Conservation (phyloP, 1,139 yeast species). For the Debaryomyces robertsiae region DNA sequence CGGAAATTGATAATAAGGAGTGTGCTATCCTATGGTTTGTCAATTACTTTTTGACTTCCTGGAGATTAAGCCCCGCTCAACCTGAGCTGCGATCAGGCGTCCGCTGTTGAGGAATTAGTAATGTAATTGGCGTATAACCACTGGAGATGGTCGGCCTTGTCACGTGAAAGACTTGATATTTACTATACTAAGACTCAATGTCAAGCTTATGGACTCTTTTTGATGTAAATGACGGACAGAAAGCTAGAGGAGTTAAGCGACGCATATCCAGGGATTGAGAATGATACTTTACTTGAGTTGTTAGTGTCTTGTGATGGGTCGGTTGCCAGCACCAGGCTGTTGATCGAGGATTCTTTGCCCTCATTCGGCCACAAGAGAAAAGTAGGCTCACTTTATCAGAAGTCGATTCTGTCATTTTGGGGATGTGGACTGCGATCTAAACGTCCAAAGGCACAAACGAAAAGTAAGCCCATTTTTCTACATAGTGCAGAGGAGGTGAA, state of each 20-base stretch:
- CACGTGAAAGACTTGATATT: too few species aligned
- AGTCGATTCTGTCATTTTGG: conserved; percentile 22
- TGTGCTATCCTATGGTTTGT: too few species aligned
- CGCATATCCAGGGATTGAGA: conserved; percentile 23
- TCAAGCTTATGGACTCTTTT: too few species aligned
- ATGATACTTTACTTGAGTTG: conserved; percentile 34
- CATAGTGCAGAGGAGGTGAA: conserved; percentile 43
- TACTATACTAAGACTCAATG: too few species aligned
- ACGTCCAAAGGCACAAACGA: neutral
- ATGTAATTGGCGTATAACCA: too few species aligned
- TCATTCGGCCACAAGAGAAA: conserved; percentile 18
- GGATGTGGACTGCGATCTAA: conserved; percentile 17
- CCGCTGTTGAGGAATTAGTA: too few species aligned
- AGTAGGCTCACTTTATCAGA: conserved; percentile 23
- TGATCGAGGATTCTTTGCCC: conserved; percentile 30
- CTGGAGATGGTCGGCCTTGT: too few species aligned
- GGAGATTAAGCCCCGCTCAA: too few species aligned
- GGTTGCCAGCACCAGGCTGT: conserved; percentile 25
- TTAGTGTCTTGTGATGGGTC: conserved; percentile 44
- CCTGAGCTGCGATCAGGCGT: too few species aligned
- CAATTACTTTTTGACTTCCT: too few species aligned
- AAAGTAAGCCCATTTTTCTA: conserved; percentile 15
- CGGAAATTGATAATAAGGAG: too few species aligned
- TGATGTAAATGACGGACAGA: conserved; percentile 3
- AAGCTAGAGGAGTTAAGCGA: conserved; percentile 16